A percentile compares a stretch with the other conserved stretches of the same genome.
Evolutionary conservation across 2,329 filamentous ascomycete species (phyloP).

Genomic region (Fusarium sp.): DNA sequence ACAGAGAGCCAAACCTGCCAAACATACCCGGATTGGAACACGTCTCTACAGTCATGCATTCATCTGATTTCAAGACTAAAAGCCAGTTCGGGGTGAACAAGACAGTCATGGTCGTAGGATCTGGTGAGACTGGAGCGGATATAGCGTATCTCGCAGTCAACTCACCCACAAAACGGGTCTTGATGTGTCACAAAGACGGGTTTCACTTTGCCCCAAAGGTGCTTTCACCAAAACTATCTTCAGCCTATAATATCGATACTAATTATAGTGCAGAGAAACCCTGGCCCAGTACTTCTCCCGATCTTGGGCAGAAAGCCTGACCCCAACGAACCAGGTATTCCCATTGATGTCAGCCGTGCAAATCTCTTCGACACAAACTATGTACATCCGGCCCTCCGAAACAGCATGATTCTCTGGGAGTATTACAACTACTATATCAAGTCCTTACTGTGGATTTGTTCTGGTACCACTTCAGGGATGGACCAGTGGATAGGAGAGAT

Average conservation of each 20-base stretch:
- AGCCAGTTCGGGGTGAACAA: not conserved
- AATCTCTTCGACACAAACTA: not conserved
- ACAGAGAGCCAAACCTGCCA: conserved; percentile 15
- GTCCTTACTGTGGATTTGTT: not conserved
- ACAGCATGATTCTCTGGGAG: not conserved
- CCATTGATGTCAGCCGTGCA: conserved; percentile 1
- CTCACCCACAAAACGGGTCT: not conserved
- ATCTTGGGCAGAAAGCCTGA: not conserved
- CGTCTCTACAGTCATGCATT: conserved; percentile 48
- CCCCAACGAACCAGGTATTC: not conserved
- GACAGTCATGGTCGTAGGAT: not conserved
- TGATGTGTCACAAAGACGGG: conserved; percentile 5
- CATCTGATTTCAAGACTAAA: not conserved
- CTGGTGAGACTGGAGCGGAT: not conserved
- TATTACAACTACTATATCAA: conserved; percentile 3
- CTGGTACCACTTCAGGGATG: not conserved
- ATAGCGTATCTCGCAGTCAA: not conserved
- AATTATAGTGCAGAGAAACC: not conserved
- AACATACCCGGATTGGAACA: not conserved
- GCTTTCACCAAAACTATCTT: too few relatives aligned
- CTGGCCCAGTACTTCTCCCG: not conserved
- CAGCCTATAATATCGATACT: not conserved
- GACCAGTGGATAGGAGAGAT: not conserved
- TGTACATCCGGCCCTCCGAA: not conserved
- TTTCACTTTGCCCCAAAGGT: conserved; percentile 6